phyloP scores from a whole-genome alignment of 2,329 filamentous ascomycete genomes.

The Fusarium irregulare region DNA sequence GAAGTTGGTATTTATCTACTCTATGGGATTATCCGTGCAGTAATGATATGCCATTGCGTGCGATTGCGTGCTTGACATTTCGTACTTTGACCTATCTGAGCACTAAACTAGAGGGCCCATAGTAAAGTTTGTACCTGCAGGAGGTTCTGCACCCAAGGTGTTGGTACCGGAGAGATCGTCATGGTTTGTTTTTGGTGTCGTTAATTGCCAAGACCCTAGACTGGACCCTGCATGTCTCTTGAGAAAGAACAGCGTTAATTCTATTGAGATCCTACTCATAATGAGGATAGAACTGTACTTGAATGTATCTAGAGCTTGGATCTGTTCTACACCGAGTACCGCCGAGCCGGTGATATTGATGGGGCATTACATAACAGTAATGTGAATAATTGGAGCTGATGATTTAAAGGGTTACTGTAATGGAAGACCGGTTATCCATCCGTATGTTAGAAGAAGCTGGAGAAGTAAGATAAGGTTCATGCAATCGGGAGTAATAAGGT shows the following conservation, averaged over 20 bases:
- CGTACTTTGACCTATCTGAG: not conserved
- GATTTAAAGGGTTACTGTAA: not conserved
- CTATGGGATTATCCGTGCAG: not conserved
- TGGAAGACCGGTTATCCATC: not conserved
- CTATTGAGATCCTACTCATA: not conserved
- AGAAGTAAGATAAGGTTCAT: not conserved
- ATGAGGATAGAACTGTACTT: not conserved
- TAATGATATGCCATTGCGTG: constrained; percentile 12
- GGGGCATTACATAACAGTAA: constrained; percentile 20
- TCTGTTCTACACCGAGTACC: constrained; percentile 7
- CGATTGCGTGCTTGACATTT: constrained; percentile 24
- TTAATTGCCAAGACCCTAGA: not conserved
- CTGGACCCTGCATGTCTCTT: not conserved
- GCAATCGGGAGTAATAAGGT: not conserved
- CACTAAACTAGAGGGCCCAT: constrained; percentile 13
- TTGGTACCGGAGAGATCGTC: not conserved
- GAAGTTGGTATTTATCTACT: not conserved
- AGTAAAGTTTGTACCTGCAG: constrained; percentile 16
- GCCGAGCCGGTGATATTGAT: constrained; percentile 8
- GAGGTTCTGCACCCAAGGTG: not conserved
- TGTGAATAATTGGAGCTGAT: constrained; percentile 11
- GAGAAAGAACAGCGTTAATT: not conserved
- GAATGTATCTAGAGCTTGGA: not conserved
- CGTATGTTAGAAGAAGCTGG: not conserved
- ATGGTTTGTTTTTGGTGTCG: too few relatives aligned